phyloP scores from a whole-genome alignment of 805 yeast genomes.

The Metschnikowia rubicola region DNA sequence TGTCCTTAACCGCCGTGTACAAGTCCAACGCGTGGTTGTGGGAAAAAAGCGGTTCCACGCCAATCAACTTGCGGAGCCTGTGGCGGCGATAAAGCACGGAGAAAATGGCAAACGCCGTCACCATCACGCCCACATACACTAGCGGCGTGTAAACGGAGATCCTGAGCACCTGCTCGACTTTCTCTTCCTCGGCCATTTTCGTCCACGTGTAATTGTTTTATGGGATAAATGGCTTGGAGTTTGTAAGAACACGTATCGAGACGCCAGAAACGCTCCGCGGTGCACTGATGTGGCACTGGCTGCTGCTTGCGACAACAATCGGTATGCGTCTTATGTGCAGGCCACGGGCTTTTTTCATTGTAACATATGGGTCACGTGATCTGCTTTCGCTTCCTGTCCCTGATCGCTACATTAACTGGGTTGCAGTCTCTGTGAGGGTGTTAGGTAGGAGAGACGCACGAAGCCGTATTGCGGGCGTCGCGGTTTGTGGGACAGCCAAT shows the following conservation, averaged over 20 bases:
- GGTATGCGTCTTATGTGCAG: too few species aligned
- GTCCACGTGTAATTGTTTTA: neutral
- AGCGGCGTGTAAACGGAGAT: constrained; percentile 61
- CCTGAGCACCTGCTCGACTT: constrained; percentile 25
- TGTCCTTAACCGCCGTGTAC: constrained; percentile 55
- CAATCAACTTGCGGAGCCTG: constrained; percentile 49
- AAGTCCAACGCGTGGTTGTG: constrained; percentile 64
- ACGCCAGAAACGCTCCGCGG: neutral
- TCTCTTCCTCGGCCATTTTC: constrained; percentile 17
- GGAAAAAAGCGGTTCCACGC: constrained; percentile 70
- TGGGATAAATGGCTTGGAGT: neutral
- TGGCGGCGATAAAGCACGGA: constrained; percentile 63
- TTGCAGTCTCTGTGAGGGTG: too few species aligned
- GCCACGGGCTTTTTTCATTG: too few species aligned
- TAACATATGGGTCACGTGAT: too few species aligned
- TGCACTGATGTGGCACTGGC: constrained; percentile 3
- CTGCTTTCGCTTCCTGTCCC: too few species aligned
- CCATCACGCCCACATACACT: constrained; percentile 65
- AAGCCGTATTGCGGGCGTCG: too few species aligned
- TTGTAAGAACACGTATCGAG: constrained; percentile 2
- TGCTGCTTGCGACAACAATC: too few species aligned
- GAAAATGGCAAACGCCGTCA: constrained; percentile 65
- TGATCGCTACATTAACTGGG: too few species aligned
- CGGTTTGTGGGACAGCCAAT: too few species aligned
- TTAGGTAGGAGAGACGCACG: too few species aligned